phyloP scores from a whole-genome alignment of 306 rosid species.

The Inga leiocalycina region DNA sequence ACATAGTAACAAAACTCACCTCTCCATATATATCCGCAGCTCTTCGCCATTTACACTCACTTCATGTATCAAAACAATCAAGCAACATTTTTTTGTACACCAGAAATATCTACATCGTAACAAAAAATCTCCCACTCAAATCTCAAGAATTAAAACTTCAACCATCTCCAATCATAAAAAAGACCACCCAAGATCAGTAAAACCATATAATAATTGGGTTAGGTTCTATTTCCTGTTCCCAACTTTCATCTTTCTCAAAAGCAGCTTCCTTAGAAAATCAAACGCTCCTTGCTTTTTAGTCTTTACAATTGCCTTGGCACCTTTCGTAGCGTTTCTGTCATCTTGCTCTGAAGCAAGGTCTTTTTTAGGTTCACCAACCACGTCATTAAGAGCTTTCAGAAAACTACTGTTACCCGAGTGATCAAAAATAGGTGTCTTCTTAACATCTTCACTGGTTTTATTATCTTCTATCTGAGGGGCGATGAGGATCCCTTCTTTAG shows the following conservation, averaged over 20 bases:
- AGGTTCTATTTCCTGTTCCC: slow-evolving; percentile 35
- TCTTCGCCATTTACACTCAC: background rate
- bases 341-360: slow-evolving; percentile 35
- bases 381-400: slow-evolving; percentile 26
- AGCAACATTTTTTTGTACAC: slow-evolving; percentile 36
- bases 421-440: slow-evolving; percentile 33
- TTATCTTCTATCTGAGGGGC: slow-evolving; percentile 38
- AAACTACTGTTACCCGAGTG: slow-evolving; percentile 36
- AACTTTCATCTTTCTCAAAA: slow-evolving; percentile 58
- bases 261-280: slow-evolving; percentile 64
- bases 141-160: slow-evolving; percentile 24
- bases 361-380: slow-evolving; percentile 30
- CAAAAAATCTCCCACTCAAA: slow-evolving; percentile 30
- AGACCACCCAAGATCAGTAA: slow-evolving; percentile 17
- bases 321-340: slow-evolving; percentile 33
- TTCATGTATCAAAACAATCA: slow-evolving; percentile 23
- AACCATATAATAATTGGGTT: slow-evolving; percentile 5
- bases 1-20: background rate
- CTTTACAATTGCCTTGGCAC: slow-evolving; percentile 50
- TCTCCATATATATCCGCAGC: background rate
- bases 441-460: slow-evolving; percentile 26
- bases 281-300: slow-evolving; percentile 57
- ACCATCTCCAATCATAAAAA: slow-evolving; percentile 30
- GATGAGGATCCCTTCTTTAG: slow-evolving; percentile 25
- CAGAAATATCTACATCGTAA: slow-evolving; percentile 36